Conservation (phyloP, 1,139 yeast genomes). For the Yamadazyma diospyri region DNA sequence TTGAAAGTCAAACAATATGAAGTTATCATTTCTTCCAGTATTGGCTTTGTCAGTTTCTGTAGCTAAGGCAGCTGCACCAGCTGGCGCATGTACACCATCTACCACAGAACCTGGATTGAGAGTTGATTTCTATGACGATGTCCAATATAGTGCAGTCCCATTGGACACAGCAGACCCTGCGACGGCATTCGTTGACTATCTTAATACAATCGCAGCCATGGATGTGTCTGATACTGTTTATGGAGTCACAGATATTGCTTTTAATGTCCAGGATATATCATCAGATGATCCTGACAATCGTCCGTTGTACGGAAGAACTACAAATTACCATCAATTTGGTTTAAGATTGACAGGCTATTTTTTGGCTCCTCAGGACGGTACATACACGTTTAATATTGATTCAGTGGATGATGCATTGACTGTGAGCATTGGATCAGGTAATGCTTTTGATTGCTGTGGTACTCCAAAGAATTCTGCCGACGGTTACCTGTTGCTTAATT, state of each 20-base stretch:
- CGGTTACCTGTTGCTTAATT: neutral
- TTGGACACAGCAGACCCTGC: neutral
- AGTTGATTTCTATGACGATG: constrained; percentile 1
- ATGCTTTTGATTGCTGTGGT: constrained; percentile 8
- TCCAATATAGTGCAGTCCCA: neutral
- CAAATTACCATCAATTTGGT: neutral
- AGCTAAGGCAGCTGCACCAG: neutral
- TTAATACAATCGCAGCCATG: neutral
- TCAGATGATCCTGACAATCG: neutral
- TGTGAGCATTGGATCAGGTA: constrained; percentile 7
- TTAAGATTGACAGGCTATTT: constrained; percentile 9
- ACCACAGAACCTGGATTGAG: neutral
- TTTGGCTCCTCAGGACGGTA: constrained; percentile 8
- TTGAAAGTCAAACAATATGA: too few relatives aligned
- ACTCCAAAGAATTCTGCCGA: neutral
- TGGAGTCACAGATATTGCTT: constrained; percentile 1
- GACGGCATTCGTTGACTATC: neutral
- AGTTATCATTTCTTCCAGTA: neutral
- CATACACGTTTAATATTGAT: constrained; percentile 4
- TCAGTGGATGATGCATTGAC: constrained; percentile 6
- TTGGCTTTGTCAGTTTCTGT: neutral
- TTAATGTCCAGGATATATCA: neutral
- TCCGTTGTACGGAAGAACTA: neutral
- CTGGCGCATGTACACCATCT: neutral
- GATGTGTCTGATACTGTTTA: neutral